Base-by-base conservation (phyloP, 208 protist species). In the Hexamita inflata region DNA sequence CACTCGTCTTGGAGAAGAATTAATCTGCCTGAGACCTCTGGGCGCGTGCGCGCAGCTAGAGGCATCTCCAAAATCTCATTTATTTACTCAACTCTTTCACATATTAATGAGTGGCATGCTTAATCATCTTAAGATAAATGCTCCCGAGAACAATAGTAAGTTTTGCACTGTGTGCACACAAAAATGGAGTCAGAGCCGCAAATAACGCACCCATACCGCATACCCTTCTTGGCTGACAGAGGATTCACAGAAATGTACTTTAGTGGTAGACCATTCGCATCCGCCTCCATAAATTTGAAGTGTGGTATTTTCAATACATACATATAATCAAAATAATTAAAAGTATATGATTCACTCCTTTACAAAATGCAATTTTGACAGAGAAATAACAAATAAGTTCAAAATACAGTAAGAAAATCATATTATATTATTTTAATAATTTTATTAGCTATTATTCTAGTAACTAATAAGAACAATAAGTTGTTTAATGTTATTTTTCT, bases 111-210 rank as follows among this genome's bases (percentile, higher is more conserved):
- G 38, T 70, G 64, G 40, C 64, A 70, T 40, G 64, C 64, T 15
- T 45, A 38, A n/a, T 70, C 64, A n/a, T 70, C 64, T 15, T 45
- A 38, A n/a, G 42, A 34, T 15, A 70, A n/a, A 38, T 70, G 64
- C 64, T 70, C 64, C 11, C 64, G 9, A 45, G 19, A 70, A n/a
- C 64, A 70, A 70, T 70, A 70, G 35, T 34, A 70, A n/a, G 30
- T 70, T 45, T 34, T n/a, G n/a, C 64, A 70, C 64, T 70, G 64
- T 70, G 64, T 70, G 38, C 64, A 70, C 30, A 70, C 4, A n/a
- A 70, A 70, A 34, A 34, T 15, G 2, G 19, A 7, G 9, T 70
- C 64, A 24, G 64, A 70, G 38, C 42, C 42, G 35, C 64, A 70
- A 34, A 70, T 70, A n/a, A 70, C 40, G 35, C 64, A 70, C 11